Conservation (phyloP, 2,329 filamentous ascomycete genomes). For the Diaporthe citriasiana region DNA sequence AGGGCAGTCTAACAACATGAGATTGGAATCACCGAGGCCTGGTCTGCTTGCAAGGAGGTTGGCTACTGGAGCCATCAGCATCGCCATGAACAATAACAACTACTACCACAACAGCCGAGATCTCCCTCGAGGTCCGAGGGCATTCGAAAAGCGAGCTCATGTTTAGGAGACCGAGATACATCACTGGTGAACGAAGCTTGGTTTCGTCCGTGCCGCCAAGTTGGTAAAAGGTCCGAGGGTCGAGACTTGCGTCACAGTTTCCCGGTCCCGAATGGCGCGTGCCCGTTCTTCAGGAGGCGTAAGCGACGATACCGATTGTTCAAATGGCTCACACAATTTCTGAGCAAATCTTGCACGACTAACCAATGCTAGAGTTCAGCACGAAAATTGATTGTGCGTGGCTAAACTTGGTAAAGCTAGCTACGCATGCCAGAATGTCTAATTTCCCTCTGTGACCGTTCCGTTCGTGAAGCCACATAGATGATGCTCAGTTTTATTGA, state of each 20-base stretch:
- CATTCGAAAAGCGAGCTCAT: neutral
- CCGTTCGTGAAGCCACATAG: neutral
- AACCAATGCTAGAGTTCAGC: neutral
- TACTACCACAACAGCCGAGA: too few species aligned
- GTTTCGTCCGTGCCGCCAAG: neutral
- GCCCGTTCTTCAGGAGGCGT: neutral
- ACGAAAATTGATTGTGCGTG: neutral
- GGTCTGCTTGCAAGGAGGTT: neutral
- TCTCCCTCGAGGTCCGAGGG: neutral
- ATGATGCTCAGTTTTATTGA: neutral
- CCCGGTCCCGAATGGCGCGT: neutral
- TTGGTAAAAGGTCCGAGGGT: constrained; percentile 8
- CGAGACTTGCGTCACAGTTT: neutral
- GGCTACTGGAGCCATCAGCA: constrained; percentile 1
- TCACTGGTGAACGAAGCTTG: neutral
- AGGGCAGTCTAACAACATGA: constrained; percentile 5
- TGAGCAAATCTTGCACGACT: neutral
- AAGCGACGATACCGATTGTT: neutral
- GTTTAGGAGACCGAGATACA: neutral
- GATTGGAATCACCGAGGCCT: constrained; percentile 9
- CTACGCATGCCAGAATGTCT: neutral
- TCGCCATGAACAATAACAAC: neutral
- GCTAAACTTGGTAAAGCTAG: too few species aligned
- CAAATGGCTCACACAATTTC: too few species aligned
- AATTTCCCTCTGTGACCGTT: neutral